These are phyloP conservation scores for Tolypocladium pustulatum DNA, from an alignment of 2,329 filamentous ascomycete species.

Conservation along the genomic window DNA sequence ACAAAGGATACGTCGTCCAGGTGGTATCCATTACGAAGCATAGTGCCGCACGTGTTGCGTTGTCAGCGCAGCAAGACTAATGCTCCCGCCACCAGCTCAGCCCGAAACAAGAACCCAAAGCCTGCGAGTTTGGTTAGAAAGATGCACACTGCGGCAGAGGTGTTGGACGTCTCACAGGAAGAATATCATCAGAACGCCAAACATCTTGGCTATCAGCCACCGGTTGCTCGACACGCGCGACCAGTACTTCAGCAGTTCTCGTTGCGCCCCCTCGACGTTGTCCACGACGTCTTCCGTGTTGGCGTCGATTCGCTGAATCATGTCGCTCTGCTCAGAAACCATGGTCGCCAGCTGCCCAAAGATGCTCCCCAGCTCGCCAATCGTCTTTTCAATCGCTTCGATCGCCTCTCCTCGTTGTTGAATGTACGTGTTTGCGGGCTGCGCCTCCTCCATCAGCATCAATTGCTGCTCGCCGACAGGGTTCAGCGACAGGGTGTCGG, in stretches of 20 bases:
- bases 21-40: not conserved
- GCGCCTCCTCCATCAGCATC: constrained; percentile 84
- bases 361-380: constrained; percentile 78
- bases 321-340: constrained; percentile 95
- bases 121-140: constrained; percentile 13
- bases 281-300: constrained; percentile 98
- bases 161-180: constrained; percentile 43
- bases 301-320: constrained; percentile 94
- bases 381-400: constrained; percentile 92
- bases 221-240: constrained; percentile 85
- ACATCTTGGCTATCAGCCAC: constrained; percentile 81
- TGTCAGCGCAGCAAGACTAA: not conserved
- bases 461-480: constrained; percentile 77
- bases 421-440: constrained; percentile 78
- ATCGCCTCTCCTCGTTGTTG: constrained; percentile 92
- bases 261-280: constrained; percentile 93
- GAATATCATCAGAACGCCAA: constrained; percentile 86
- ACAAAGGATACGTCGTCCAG: not conserved
- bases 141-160: not conserved
- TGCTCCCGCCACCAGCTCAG: constrained; percentile 8
- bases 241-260: constrained; percentile 96
- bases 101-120: constrained; percentile 30
- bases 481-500: constrained; percentile 74
- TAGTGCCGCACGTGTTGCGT: not conserved
- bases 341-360: constrained; percentile 92